phyloP scores from a whole-genome alignment of 176 grass and related monocot species.

The Thalia dealbata region DNA sequence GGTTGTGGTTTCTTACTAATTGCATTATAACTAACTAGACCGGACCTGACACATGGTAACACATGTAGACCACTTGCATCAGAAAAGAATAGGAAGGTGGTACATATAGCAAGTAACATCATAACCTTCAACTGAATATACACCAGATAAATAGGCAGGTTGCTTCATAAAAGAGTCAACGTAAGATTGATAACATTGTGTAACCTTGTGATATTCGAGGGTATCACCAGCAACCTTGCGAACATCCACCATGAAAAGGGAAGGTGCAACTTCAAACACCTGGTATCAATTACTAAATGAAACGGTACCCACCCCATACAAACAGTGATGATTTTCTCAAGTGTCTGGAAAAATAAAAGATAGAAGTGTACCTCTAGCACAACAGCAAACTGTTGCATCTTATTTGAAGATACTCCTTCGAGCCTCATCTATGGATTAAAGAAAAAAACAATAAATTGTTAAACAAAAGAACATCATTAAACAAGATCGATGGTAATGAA shows the following conservation, averaged over 20 bases:
- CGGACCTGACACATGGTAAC: too few species aligned
- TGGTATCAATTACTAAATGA: slow-evolving; percentile 29
- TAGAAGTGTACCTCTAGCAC: slow-evolving; percentile 61
- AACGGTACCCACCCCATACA: background rate
- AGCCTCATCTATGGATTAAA: slow-evolving; percentile 49
- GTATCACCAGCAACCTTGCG: slow-evolving; percentile 87
- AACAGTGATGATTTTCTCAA: slow-evolving; percentile 7
- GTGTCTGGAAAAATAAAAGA: slow-evolving; percentile 5
- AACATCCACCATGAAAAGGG: slow-evolving; percentile 95
- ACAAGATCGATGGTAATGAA: background rate
- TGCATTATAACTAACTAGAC: too few species aligned
- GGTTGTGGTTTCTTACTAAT: too few species aligned
- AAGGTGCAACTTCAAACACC: slow-evolving; percentile 93
- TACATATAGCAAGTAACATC: too few species aligned
- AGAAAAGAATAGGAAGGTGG: too few species aligned
- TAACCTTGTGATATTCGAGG: slow-evolving; percentile 88
- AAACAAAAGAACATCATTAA: background rate
- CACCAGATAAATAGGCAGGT: background rate
- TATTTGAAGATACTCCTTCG: slow-evolving; percentile 53
- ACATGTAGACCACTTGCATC: too few species aligned
- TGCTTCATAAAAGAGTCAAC: background rate
- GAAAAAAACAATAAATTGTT: slow-evolving; percentile 8
- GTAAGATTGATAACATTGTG: slow-evolving; percentile 4
- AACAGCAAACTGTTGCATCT: slow-evolving; percentile 66
- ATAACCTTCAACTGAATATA: too few species aligned